Conservation (phyloP, 192 early-diverging fungal genomes). For the Geranomyces variabilis region DNA sequence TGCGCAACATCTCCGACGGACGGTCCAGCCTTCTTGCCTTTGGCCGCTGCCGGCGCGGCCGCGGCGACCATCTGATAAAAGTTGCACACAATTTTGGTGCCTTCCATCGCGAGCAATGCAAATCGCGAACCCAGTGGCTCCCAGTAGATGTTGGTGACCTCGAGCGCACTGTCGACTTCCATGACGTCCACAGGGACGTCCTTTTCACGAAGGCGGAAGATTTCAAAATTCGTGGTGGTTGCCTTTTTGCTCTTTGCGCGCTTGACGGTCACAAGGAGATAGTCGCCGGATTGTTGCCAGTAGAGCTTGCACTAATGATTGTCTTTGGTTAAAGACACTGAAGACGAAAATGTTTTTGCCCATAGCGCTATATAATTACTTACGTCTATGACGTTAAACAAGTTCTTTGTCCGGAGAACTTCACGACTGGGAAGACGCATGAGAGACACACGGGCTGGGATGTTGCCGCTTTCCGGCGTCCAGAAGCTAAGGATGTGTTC, state of each 20-base stretch:
- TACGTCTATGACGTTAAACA: conserved; percentile 88
- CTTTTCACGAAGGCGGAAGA: conserved; percentile 90
- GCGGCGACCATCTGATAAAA: conserved; percentile 75
- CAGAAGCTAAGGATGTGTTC: conserved; percentile 85
- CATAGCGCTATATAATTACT: no score
- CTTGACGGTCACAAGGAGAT: conserved; percentile 91
- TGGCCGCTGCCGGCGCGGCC: conserved; percentile 24
- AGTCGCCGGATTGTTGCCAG: conserved; percentile 91
- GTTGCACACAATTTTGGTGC: conserved; percentile 60
- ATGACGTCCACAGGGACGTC: conserved; percentile 96
- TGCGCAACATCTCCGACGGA: conserved; percentile 19
- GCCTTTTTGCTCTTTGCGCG: conserved; percentile 92
- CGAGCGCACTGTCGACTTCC: conserved; percentile 73
- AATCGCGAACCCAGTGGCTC: conserved; percentile 93
- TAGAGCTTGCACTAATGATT: conserved; percentile 74
- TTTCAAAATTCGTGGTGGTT: conserved; percentile 87
- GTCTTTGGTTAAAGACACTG: background rate
- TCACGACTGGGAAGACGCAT: conserved; percentile 81
- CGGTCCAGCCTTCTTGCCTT: conserved; percentile 31
- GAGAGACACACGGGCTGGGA: conserved; percentile 95
- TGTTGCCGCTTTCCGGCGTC: conserved; percentile 86
- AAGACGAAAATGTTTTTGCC: background rate
- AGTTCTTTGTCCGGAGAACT: conserved; percentile 93
- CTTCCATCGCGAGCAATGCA: conserved; percentile 85
- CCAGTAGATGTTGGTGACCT: conserved; percentile 90